Evolutionary conservation across 2,329 filamentous ascomycete species (phyloP).

Genomic region (Fragosphaeria purpurea): DNA sequence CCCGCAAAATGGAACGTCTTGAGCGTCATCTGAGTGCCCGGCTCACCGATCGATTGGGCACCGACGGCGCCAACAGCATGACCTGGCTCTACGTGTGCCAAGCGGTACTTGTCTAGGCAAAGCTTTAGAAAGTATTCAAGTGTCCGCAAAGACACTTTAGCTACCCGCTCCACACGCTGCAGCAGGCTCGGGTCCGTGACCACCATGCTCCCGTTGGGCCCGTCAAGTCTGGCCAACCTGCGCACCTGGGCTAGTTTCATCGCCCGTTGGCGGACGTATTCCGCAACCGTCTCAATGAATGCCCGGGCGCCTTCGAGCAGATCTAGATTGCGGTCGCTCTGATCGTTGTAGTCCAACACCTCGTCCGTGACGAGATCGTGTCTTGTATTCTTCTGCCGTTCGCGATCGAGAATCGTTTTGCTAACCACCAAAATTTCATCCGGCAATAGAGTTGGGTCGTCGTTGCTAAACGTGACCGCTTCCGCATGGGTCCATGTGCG

Average conservation of each 20-base stretch:
- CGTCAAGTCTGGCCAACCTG: constrained; percentile 39
- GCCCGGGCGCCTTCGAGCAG: constrained; percentile 73
- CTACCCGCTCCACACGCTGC: constrained; percentile 56
- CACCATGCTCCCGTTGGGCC: constrained; percentile 14
- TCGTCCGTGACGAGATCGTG: constrained; percentile 52
- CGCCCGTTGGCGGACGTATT: constrained; percentile 56
- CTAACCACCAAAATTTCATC: constrained; percentile 63
- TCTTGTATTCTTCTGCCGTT: constrained; percentile 55
- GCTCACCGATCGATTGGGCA: constrained; percentile 95
- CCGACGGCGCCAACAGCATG: constrained; percentile 94
- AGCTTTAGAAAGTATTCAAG: constrained; percentile 67
- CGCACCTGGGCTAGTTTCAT: constrained; percentile 44
- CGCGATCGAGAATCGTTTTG: constrained; percentile 53
- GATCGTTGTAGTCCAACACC: constrained; percentile 58
- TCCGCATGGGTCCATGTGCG: constrained; percentile 79
- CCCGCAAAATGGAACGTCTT: constrained; percentile 99
- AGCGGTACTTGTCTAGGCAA: constrained; percentile 83
- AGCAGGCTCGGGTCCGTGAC: constrained; percentile 21
- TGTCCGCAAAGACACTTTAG: constrained; percentile 70
- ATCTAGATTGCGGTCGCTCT: constrained; percentile 58
- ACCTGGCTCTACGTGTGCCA: constrained; percentile 84
- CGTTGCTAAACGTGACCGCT: constrained; percentile 68
- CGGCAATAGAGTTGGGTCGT: constrained; percentile 62
- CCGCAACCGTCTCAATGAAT: constrained; percentile 70
- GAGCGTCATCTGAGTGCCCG: constrained; percentile 96